Percentiles rank a stretch among this genome's conserved stretches.
Evolutionary conservation across 352 stramenopile genomes (phyloP).

Genomic region (Phytophthora hybrid): DNA sequence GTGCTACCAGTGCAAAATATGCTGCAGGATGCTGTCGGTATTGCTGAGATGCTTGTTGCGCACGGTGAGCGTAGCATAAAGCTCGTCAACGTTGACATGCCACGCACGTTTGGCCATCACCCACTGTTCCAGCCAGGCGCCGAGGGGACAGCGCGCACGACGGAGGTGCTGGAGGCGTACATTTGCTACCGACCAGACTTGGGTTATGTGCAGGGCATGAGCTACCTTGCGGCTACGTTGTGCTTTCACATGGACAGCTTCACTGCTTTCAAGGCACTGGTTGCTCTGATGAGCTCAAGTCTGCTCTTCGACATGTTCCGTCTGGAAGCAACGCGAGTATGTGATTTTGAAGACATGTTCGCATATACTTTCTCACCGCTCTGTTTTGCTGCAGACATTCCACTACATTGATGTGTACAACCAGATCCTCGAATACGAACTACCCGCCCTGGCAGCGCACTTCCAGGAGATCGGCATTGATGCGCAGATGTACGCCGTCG

Average conservation of each 20-base stretch:
- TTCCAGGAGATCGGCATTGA: conserved; percentile 83
- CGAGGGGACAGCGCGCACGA: conserved; percentile 75
- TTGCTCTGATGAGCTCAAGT: conserved; percentile 84
- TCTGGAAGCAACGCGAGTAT: conserved; percentile 78
- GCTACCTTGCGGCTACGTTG: conserved; percentile 83
- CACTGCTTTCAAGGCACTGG: conserved; percentile 85
- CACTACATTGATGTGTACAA: conserved; percentile 87
- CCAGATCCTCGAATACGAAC: conserved; percentile 81
- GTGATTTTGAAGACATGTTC: conserved; percentile 21
- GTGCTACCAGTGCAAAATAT: conserved; percentile 53
- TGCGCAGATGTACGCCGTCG: conserved; percentile 88
- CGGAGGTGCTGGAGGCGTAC: conserved; percentile 86
- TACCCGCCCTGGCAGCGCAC: conserved; percentile 66
- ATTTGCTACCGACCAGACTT: conserved; percentile 88
- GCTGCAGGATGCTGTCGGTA: conserved; percentile 72
- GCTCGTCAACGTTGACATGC: conserved; percentile 87
- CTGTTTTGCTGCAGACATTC: conserved; percentile 68
- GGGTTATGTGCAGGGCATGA: conserved; percentile 90
- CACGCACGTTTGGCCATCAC: conserved; percentile 85
- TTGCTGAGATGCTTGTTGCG: conserved; percentile 85
- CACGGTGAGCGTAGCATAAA: conserved; percentile 85
- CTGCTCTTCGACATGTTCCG: conserved; percentile 92
- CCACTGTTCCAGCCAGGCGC: conserved; percentile 79
- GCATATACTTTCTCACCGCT: neutral
- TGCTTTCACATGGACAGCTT: conserved; percentile 92